These are phyloP conservation scores for Aspergillus ochraceoroseus DNA, from an alignment of 2,329 filamentous ascomycete species.

Conservation along the genomic window DNA sequence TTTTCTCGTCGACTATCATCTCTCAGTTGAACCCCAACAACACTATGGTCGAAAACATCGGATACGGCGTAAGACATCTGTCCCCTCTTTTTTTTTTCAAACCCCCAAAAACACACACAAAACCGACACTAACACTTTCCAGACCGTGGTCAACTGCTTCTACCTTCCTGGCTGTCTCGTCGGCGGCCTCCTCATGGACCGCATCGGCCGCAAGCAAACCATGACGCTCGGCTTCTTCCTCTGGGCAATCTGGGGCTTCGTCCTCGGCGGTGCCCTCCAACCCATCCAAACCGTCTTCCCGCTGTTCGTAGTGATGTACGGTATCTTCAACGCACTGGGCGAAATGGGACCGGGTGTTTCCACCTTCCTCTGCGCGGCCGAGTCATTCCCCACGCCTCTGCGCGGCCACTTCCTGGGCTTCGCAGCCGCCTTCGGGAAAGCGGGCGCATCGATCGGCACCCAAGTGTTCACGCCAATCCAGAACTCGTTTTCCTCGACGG, in stretches of 20 bases:
- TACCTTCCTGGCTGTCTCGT: too few relatives aligned
- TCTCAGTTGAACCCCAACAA: too few relatives aligned
- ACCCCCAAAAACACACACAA: too few relatives aligned
- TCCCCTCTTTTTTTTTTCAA: too few relatives aligned
- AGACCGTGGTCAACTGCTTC: too few relatives aligned
- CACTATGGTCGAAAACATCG: too few relatives aligned
- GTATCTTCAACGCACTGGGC: conserved; percentile 48
- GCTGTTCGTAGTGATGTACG: conserved; percentile 51
- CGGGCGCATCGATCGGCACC: conserved; percentile 49
- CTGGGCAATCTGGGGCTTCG: conserved; percentile 47
- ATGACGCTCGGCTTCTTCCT: conserved; percentile 50
- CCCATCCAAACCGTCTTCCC: conserved; percentile 48
- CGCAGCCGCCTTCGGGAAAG: conserved; percentile 47
- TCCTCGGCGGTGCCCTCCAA: conserved; percentile 47
- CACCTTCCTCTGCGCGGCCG: conserved; percentile 39
- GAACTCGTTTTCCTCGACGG: conserved; percentile 39
- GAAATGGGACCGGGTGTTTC: conserved; percentile 50
- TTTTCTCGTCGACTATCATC: too few relatives aligned
- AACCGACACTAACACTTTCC: too few relatives aligned
- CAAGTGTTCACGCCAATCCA: conserved; percentile 52
- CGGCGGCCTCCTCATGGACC: conserved; percentile 48
- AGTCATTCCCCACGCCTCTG: conserved; percentile 50
- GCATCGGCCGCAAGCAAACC: conserved; percentile 48
- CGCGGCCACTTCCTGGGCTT: conserved; percentile 50
- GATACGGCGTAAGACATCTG: too few relatives aligned